phyloP scores from a whole-genome alignment of 2,329 filamentous ascomycete genomes.

The Ceratocystis destructans region DNA sequence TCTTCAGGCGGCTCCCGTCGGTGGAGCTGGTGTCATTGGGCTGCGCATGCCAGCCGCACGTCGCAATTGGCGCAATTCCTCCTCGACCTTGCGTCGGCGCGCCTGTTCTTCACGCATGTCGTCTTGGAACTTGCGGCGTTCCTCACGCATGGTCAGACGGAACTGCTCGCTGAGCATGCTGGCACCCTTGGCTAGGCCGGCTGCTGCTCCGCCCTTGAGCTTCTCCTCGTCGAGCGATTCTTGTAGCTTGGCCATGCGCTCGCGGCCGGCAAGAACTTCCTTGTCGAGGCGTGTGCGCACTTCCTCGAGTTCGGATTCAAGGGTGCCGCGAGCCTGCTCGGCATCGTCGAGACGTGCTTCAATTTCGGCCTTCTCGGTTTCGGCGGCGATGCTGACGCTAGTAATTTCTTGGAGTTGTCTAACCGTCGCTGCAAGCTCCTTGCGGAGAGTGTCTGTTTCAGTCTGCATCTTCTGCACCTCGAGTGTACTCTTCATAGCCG shows the following conservation, averaged over 20 bases:
- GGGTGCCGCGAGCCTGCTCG: conserved; percentile 25
- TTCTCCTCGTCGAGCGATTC: conserved; percentile 39
- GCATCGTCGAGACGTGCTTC: conserved; percentile 32
- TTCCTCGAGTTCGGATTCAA: conserved; percentile 30
- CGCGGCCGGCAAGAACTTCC: conserved; percentile 29
- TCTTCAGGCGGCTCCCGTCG: background rate
- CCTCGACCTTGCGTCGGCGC: conserved; percentile 36
- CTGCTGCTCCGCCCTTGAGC: conserved; percentile 29
- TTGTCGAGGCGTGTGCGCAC: conserved; percentile 30
- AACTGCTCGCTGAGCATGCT: conserved; percentile 44
- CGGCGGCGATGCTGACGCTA: conserved; percentile 36
- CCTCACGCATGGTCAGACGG: conserved; percentile 41
- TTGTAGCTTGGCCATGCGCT: conserved; percentile 31
- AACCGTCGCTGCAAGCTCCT: conserved; percentile 37
- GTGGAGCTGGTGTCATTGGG: conserved; percentile 29
- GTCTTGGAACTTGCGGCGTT: conserved; percentile 44
- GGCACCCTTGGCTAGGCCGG: conserved; percentile 31
- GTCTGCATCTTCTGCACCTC: conserved; percentile 34
- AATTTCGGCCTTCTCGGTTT: conserved; percentile 37
- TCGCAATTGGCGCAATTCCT: conserved; percentile 35
- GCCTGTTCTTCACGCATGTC: conserved; percentile 40
- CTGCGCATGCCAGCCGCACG: conserved; percentile 30
- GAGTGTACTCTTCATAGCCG: conserved; percentile 37
- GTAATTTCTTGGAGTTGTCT: conserved; percentile 42
- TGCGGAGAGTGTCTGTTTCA: conserved; percentile 38